Conservation (phyloP, 129 eudicot species). For the Flaveria brownii region DNA sequence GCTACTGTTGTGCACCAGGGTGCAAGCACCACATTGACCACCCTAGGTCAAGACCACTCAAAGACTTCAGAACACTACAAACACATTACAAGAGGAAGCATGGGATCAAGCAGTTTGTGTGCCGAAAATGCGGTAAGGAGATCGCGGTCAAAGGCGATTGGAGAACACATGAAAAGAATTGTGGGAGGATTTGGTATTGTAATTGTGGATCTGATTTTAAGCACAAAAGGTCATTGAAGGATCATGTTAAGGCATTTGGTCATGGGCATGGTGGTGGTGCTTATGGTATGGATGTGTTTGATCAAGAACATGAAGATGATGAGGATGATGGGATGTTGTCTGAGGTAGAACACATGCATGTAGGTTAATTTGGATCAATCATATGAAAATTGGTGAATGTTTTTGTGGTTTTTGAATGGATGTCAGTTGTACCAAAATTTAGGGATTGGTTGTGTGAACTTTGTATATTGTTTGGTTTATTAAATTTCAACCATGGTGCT, state of each 20-base stretch:
- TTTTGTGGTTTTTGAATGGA: conserved; percentile 6
- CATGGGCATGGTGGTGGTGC: conserved; percentile 60
- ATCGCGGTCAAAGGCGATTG: conserved; percentile 78
- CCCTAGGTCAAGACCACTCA: conserved; percentile 63
- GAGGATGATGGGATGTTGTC: conserved; percentile 30
- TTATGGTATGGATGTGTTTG: not conserved
- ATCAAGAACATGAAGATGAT: conserved; percentile 32
- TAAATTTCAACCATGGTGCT: not conserved
- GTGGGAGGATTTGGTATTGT: conserved; percentile 80
- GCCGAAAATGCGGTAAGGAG: conserved; percentile 63
- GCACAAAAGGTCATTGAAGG: conserved; percentile 79
- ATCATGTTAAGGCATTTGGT: conserved; percentile 75
- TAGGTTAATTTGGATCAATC: not conserved
- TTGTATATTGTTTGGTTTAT: conserved; percentile 5
- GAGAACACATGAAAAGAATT: conserved; percentile 85
- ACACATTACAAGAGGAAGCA: conserved; percentile 85
- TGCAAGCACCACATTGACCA: conserved; percentile 74
- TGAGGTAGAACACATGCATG: conserved; percentile 31
- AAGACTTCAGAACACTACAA: conserved; percentile 81
- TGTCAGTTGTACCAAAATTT: conserved; percentile 19
- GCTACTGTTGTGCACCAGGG: conserved; percentile 67
- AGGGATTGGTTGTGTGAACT: conserved; percentile 11
- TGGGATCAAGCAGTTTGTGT: conserved; percentile 57
- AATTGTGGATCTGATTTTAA: conserved; percentile 78
- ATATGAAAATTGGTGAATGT: conserved; percentile 16